Evolutionary conservation across 1,139 yeast species (phyloP).

Genomic region (Geotrichum reessii): DNA sequence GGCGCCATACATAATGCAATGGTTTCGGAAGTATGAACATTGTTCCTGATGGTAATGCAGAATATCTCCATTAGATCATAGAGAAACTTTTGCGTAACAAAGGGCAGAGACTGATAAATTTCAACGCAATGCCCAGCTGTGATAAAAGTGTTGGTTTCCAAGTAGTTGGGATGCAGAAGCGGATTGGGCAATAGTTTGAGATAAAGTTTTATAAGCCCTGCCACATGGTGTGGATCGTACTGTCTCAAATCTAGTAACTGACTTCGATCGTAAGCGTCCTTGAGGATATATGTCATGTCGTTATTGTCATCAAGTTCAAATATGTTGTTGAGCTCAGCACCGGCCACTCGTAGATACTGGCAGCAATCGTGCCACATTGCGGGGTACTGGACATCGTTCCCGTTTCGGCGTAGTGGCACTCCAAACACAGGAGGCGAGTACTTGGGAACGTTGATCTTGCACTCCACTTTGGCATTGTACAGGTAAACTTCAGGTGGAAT

Average conservation of each 20-base stretch:
- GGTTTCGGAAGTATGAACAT: conserved; percentile 14
- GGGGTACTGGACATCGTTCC: conserved; percentile 25
- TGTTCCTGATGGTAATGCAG: conserved; percentile 21
- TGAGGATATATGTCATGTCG: conserved; percentile 30
- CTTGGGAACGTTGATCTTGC: conserved; percentile 34
- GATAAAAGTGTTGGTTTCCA: neutral
- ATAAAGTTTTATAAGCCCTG: conserved; percentile 37
- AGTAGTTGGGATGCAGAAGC: conserved; percentile 24
- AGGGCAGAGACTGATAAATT: conserved; percentile 24
- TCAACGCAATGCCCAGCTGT: conserved; percentile 27
- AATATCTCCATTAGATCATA: conserved; percentile 23
- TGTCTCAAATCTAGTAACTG: conserved; percentile 37
- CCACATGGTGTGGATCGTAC: conserved; percentile 37
- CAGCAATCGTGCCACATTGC: conserved; percentile 32
- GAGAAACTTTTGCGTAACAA: conserved; percentile 24
- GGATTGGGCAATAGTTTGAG: conserved; percentile 37
- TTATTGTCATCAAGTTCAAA: conserved; percentile 27
- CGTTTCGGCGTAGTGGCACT: conserved; percentile 25
- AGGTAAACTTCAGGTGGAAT: conserved; percentile 70
- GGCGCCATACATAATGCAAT: conserved; percentile 29
- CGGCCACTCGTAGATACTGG: conserved; percentile 24
- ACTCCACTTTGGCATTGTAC: conserved; percentile 41
- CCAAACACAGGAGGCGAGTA: conserved; percentile 37
- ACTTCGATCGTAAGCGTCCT: conserved; percentile 38
- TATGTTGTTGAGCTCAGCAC: conserved; percentile 27